A percentile compares a stretch with the other conserved stretches of the same genome.
Conservation (phyloP, 2,329 filamentous ascomycete genomes). For the Neospermospora avenae region DNA sequence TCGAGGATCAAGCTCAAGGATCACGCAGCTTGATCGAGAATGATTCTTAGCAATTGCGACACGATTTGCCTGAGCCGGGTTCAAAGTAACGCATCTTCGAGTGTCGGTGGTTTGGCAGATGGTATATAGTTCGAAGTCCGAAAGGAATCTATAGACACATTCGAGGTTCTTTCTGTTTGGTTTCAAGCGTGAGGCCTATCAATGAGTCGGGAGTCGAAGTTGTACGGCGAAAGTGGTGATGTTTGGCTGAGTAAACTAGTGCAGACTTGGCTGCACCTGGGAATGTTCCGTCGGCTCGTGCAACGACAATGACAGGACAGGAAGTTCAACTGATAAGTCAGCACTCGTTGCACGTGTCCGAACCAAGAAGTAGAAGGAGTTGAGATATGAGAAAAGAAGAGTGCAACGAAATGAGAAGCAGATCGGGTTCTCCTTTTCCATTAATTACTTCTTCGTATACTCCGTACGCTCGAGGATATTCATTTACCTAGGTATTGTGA, state of each 20-base stretch:
- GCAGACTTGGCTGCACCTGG: neutral
- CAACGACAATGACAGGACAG: too few species aligned
- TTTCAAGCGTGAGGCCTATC: neutral
- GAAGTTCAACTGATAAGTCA: too few species aligned
- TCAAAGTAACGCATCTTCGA: constrained; percentile 12
- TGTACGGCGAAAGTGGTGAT: neutral
- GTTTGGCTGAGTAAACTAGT: neutral
- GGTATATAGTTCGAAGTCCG: neutral
- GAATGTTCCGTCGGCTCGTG: neutral
- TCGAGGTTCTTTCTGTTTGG: neutral
- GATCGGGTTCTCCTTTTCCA: neutral
- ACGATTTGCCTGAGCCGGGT: constrained; percentile 9
- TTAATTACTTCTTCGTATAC: neutral
- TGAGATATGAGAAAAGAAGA: neutral
- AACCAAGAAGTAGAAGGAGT: too few species aligned
- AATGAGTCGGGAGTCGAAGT: neutral
- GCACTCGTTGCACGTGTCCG: too few species aligned
- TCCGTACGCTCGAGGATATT: neutral
- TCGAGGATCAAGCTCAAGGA: neutral
- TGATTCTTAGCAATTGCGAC: constrained; percentile 4
- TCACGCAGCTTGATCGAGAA: neutral
- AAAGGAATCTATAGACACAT: neutral
- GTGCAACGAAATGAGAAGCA: too few species aligned
- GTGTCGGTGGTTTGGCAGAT: neutral
- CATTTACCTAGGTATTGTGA: neutral